Base-by-base conservation (phyloP, 352 stramenopile genomes). In the Phytopythium sindhum region DNA sequence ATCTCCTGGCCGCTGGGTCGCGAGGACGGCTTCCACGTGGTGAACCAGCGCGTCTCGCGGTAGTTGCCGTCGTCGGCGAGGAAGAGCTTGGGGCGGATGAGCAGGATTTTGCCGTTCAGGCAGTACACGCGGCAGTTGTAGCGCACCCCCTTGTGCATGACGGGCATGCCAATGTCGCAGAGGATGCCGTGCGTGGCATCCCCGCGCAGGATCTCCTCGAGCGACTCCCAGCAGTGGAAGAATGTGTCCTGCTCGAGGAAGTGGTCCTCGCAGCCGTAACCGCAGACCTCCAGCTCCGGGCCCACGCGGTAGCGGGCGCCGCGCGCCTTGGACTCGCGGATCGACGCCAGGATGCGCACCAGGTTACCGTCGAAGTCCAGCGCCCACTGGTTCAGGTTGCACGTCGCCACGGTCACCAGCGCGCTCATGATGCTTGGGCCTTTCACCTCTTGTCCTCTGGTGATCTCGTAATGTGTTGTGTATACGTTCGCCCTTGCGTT, bases 191-290 rank as follows among this genome's bases (percentile, higher is more conserved):
- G 79, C 11, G 96, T 99, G 19, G 82, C 86, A 55, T 98, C 92
- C 23, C 72, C 80, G 64, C 83, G 54, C 14, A 99, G 78, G 47
- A 98, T 72, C 33, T 73, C 77, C 45, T 90, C 85, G 28, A 99
- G 78, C 57, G 80, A 97, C 72, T 99, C 93, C 91, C 97, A 98
- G 75, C 93, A 99, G 80, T 99, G 97, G 70, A 85, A 87, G 77
- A 99, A 98, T 59, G 97, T 99, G 72, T 99, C 97, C 29, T 91
- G 76, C 74, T 99, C 97, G 15, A 99, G 85, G 70, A 99, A 99
- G 73, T 99, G 97, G 75, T 99, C 97, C 77, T 99, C 97, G 69
- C 97, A 99, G 33, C 97, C 97, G 73, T 99, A 99, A 29, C 97
- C 97, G 66, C 87, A 98, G 11, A 99, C 83, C 75, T 99, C 97